phyloP scores from a whole-genome alignment of 2,329 filamentous ascomycete genomes.

The Colletotrichum cuscutae region DNA sequence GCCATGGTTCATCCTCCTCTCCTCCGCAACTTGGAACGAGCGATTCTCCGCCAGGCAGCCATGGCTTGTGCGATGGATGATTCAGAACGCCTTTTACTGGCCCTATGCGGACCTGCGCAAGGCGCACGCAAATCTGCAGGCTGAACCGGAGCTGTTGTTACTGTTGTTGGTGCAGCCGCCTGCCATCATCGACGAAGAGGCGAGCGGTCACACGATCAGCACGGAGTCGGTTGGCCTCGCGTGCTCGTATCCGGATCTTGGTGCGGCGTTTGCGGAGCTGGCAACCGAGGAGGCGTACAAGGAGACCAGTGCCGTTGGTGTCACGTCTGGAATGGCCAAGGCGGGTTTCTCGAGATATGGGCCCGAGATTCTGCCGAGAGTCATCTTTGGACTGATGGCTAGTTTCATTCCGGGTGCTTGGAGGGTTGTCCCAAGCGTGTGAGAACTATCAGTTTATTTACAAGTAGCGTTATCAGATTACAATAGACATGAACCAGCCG shows the following conservation, averaged over 20 bases:
- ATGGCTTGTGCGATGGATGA: neutral
- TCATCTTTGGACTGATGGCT: constrained; percentile 16
- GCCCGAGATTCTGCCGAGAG: neutral
- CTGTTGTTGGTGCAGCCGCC: constrained; percentile 24
- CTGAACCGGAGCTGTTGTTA: neutral
- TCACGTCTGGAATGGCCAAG: neutral
- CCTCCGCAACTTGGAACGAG: constrained; percentile 25
- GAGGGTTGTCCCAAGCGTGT: neutral
- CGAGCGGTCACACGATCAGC: constrained; percentile 15
- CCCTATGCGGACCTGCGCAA: constrained; percentile 23
- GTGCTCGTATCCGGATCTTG: constrained; percentile 19
- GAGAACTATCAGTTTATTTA: neutral
- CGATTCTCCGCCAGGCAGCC: neutral
- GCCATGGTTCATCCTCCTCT: constrained; percentile 14
- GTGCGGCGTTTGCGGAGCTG: constrained; percentile 23
- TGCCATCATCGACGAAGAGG: constrained; percentile 21
- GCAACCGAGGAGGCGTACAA: constrained; percentile 6
- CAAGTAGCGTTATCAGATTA: neutral
- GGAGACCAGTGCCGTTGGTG: neutral
- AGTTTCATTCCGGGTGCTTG: constrained; percentile 22
- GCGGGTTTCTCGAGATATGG: constrained; percentile 13
- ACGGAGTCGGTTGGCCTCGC: neutral
- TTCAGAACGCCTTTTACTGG: constrained; percentile 26
- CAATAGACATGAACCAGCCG: neutral
- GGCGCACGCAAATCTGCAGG: constrained; percentile 13